Evolutionary conservation across 305 asterid species (phyloP).

Genomic region (Salvia sclarea): DNA sequence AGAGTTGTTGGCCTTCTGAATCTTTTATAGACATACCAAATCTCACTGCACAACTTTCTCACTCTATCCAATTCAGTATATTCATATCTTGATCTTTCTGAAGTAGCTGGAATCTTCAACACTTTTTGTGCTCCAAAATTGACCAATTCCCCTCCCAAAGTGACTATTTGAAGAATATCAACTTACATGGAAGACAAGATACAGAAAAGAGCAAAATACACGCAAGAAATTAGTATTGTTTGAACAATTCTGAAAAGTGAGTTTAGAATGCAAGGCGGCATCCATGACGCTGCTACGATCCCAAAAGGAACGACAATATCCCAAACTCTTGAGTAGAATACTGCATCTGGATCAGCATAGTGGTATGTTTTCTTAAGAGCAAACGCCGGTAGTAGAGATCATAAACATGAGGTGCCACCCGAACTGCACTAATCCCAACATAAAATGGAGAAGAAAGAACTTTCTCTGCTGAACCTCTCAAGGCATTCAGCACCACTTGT

Average conservation of each 20-base stretch:
- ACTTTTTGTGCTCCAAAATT: too few species aligned
- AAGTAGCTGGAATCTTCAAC: too few species aligned
- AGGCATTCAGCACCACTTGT: slow-evolving; percentile 50
- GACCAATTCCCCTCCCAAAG: too few species aligned
- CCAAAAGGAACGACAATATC: slow-evolving; percentile 52
- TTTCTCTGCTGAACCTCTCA: slow-evolving; percentile 40
- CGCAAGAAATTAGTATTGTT: background rate
- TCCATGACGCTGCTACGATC: slow-evolving; percentile 56
- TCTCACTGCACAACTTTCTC: too few species aligned
- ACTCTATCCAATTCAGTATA: too few species aligned
- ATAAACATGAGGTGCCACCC: slow-evolving; percentile 64
- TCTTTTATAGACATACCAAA: too few species aligned
- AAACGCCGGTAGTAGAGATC: slow-evolving; percentile 48
- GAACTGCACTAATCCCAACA: slow-evolving; percentile 50
- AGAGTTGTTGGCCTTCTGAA: too few species aligned
- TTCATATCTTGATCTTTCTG: too few species aligned
- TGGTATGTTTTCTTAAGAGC: slow-evolving; percentile 43
- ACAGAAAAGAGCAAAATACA: too few species aligned
- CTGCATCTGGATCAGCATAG: slow-evolving; percentile 51
- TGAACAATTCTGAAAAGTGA: background rate
- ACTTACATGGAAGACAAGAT: background rate
- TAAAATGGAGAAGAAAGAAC: slow-evolving; percentile 50
- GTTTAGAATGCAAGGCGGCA: slow-evolving; percentile 29
- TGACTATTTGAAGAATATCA: background rate
- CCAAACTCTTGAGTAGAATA: slow-evolving; percentile 61